Evolutionary conservation across 768 basidiomycete genomes (phyloP), one percentile per base, ranked within the genome.

Genomic region (Dictyophora rubrovolvata): DNA sequence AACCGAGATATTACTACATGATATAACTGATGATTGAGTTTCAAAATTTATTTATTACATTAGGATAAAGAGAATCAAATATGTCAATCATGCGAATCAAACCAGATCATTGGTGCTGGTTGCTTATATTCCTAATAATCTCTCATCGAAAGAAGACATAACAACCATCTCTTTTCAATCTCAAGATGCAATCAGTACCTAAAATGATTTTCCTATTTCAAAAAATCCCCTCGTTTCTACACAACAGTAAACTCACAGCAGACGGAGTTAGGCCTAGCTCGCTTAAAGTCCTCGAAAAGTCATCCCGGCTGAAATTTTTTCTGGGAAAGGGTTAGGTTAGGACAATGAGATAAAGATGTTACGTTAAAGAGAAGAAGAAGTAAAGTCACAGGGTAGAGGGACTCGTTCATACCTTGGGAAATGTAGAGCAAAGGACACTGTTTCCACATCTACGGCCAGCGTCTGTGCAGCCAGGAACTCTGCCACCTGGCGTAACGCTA

Each of bases 231-330:
- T 28, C 28, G 28, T 28, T 28, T 28, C 28, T 28, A 28, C 22
- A 16, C 18, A 37, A 61, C 28, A 34, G 16, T 9, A 11, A 22
- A 73, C 80, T 57, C 70, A 93, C 93, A 54, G 93, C 93, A 56
- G 91, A 93, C 1, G 93, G 93, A 18, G 92, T 93, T 61, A 97
- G 73, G 5, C 91, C 93, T 28, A 95, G 79, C 58, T 92, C 89
- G 60, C 82, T 82, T 64, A 97, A 69, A 20, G 85, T 84, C 69
- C 84, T 86, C n/a, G 78, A 78, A 67, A 93, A 87, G 65, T 97
- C 93, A 6, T 76, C 72, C 3, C 70, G 74, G 21, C 80, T 69
- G 69, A 90, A 96, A 20, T 78, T 79, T 82, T 93, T 94, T 72
- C 92, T 93, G 64, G 4, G 14, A 42, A 42, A 42, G 20, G 37